A percentile compares a stretch with the other conserved stretches of the same genome.
Conservation (phyloP, 352 stramenopile genomes). For the Globisporangium ultimum region DNA sequence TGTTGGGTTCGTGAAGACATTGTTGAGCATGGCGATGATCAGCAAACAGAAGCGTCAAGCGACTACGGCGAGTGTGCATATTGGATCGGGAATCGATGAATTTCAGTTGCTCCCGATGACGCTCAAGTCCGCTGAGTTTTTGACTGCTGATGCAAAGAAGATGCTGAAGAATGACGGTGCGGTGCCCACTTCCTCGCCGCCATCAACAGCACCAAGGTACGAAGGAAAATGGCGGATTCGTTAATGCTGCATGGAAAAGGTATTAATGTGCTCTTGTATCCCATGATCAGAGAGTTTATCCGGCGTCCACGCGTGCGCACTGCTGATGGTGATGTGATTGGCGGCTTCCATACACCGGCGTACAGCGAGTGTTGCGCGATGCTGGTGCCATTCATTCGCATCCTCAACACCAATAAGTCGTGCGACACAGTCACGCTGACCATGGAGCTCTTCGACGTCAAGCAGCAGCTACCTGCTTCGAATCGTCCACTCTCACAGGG, state of each 20-base stretch:
- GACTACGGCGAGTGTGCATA: background rate
- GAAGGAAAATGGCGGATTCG: background rate
- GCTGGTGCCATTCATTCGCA: constrained; percentile 31
- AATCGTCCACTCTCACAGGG: background rate
- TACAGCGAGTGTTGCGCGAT: constrained; percentile 40
- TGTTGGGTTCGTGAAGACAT: constrained; percentile 70
- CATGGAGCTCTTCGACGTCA: constrained; percentile 32
- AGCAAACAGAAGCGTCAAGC: constrained; percentile 6
- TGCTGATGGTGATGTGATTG: constrained; percentile 50
- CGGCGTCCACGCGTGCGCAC: constrained; percentile 41
- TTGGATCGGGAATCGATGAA: constrained; percentile 12
- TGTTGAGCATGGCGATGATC: constrained; percentile 64
- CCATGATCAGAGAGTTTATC: constrained; percentile 42
- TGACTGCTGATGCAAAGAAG: constrained; percentile 3
- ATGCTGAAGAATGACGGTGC: constrained; percentile 9
- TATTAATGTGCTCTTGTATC: background rate
- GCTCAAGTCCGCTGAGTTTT: constrained; percentile 6
- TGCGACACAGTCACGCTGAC: constrained; percentile 66
- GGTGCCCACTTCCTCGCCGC: background rate
- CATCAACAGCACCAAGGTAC: background rate
- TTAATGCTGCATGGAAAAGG: background rate
- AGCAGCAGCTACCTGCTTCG: background rate
- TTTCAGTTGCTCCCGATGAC: constrained; percentile 11
- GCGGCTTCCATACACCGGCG: constrained; percentile 38
- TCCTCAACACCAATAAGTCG: constrained; percentile 65